Base-by-base conservation (phyloP, 768 basidiomycete species). In the Mycena crocata region DNA sequence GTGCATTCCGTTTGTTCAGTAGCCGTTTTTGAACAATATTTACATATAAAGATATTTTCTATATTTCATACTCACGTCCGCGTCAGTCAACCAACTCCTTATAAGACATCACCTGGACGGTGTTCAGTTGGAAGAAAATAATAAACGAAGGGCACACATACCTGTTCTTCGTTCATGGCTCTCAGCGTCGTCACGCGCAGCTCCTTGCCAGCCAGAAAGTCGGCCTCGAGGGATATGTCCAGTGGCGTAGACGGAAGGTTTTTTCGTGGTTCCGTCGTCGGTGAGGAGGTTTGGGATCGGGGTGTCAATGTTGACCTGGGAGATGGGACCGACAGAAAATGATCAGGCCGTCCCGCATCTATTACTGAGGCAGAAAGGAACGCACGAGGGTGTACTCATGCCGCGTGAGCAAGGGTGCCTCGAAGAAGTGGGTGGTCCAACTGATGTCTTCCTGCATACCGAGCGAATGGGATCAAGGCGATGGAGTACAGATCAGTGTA, bases 211-310 rank as follows among this genome's bases (percentile, higher is more conserved):
- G 5, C 8, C 34, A 24, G 24, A 34, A 61, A 61, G n/a, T 28
- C 59, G 21, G 49, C 39, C 39, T 13, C 39, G 30, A 61, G 48
- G 8, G 21, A 13, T 9, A 81, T 78, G 70, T 97, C 96, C 52
- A 98, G 72, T 12, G 93, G 89, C 56, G 87, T 81, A 64, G 96
- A 95, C 30, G 96, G 97, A 69, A 98, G 80, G 76, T 89, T 98
- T 96, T 76, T 98, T 94, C 83, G 97, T 98, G 74, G 91, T 5
- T 70, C 95, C 95, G 55, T 96, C 95, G 71, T 74, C 40, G 71
- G 83, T 86, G 92, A 99, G 92, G 74, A 99, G 87, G 88, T 94
- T 97, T 76, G 98, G 90, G 87, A 90, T 97, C 68, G 89, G 93
- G 56, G 97, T 95, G 71, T 96, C 94, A 73, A 97, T 88, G 86